These are phyloP conservation scores for Penicillium manginii DNA, from an alignment of 495 filamentous ascomycete species.

Conservation along the genomic window DNA sequence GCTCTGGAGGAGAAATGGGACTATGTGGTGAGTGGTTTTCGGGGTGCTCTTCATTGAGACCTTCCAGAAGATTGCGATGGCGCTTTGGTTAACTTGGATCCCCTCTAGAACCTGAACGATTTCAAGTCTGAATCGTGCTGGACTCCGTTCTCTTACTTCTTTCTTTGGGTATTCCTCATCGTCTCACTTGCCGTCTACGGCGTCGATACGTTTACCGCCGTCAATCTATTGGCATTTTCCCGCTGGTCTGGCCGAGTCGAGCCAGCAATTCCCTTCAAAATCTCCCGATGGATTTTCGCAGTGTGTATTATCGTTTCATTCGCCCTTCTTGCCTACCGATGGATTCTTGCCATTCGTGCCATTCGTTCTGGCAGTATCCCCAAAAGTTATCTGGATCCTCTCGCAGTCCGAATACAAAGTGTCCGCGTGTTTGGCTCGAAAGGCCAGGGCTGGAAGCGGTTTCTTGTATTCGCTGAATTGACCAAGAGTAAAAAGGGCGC, in stretches of 20 bases:
- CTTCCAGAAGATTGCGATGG: not conserved
- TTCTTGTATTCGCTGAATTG: constrained; percentile 89
- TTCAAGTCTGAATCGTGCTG: constrained; percentile 82
- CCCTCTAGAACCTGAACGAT: constrained; percentile 78
- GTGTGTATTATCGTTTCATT: constrained; percentile 87
- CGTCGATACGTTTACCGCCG: constrained; percentile 89
- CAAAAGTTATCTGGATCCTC: constrained; percentile 83
- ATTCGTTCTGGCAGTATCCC: constrained; percentile 86
- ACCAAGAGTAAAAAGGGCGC: constrained; percentile 89
- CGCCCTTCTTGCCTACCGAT: constrained; percentile 74
- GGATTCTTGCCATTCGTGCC: constrained; percentile 73
- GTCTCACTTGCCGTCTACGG: constrained; percentile 83
- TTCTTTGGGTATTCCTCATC: constrained; percentile 77
- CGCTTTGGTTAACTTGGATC: constrained; percentile 3
- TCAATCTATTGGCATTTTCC: constrained; percentile 85
- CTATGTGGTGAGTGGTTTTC: constrained; percentile 71
- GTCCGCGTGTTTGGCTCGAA: constrained; percentile 63
- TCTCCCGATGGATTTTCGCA: constrained; percentile 88
- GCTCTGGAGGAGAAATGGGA: constrained; percentile 89
- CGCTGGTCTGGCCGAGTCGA: constrained; percentile 69
- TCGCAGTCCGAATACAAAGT: constrained; percentile 82
- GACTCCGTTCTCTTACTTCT: constrained; percentile 78
- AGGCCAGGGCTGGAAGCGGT: constrained; percentile 77
- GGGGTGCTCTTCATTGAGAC: not conserved
- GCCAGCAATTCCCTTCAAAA: constrained; percentile 67